Conservation (phyloP, 306 rosid genomes). For the Pueraria montana region DNA sequence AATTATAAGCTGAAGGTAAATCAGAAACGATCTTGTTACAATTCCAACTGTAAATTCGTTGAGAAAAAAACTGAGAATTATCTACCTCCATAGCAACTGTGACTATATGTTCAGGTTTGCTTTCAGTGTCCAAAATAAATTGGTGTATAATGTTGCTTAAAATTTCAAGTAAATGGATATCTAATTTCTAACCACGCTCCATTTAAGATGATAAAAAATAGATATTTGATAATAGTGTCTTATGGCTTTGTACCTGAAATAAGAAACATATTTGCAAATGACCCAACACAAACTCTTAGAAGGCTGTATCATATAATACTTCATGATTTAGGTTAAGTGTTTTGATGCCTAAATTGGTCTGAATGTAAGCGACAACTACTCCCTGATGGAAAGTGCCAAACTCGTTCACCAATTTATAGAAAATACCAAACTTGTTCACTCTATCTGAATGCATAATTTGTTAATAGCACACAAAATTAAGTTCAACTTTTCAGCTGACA, state of each 20-base stretch:
- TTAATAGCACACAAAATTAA: slow-evolving; percentile 4
- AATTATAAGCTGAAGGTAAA: too few relatives aligned
- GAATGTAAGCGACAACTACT: not conserved
- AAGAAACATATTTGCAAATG: not conserved
- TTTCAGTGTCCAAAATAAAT: not conserved
- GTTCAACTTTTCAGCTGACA: not conserved
- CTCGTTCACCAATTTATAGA: slow-evolving; percentile 1
- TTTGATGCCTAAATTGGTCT: slow-evolving; percentile 30
- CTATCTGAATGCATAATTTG: not conserved
- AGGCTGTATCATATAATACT: too few relatives aligned
- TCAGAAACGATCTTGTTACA: too few relatives aligned
- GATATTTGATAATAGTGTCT: slow-evolving; percentile 8
- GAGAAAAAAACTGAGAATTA: too few relatives aligned
- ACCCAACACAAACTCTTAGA: not conserved
- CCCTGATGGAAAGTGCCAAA: not conserved
- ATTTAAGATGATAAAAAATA: slow-evolving; percentile 26
- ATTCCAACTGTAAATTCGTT: too few relatives aligned
- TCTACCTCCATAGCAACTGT: too few relatives aligned
- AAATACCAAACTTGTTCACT: slow-evolving; percentile 18
- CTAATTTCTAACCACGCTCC: not conserved
- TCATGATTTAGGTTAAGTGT: not conserved
- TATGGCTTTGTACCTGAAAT: slow-evolving; percentile 39
- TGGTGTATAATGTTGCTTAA: not conserved
- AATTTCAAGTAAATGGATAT: not conserved
- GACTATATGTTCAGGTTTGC: not conserved